Percentiles rank a stretch among this genome's conserved stretches.
These are phyloP conservation scores for Bombardia bombarda DNA, from an alignment of 495 filamentous ascomycete species.

Conservation along the genomic window DNA sequence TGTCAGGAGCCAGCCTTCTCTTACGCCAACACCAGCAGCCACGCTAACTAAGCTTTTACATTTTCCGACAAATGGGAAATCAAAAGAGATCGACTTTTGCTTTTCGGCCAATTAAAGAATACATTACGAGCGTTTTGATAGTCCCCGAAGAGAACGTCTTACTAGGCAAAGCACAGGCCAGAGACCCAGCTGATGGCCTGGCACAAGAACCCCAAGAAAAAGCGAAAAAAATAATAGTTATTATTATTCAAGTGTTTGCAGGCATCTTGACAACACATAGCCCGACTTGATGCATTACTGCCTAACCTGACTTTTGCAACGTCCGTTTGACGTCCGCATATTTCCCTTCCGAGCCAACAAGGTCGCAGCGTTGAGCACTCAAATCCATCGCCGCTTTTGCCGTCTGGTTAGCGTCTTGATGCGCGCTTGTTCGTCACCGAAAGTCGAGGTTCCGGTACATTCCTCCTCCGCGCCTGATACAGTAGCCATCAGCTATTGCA, in stretches of 20 bases:
- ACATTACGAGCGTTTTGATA: no score
- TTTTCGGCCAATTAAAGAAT: conserved; percentile 10
- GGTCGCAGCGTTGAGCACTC: conserved; percentile 7
- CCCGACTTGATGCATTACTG: conserved; percentile 44
- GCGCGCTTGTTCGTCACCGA: conserved; percentile 26
- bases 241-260: conserved; percentile 26
- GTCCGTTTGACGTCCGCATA: conserved; percentile 25
- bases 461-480: conserved; percentile 6
- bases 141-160: neutral
- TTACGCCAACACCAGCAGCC: neutral
- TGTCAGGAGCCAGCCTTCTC: conserved; percentile 1
- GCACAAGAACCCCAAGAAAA: neutral
- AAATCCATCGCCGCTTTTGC: conserved; percentile 37
- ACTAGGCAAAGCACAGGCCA: conserved; percentile 9
- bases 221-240: conserved; percentile 5
- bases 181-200: conserved; percentile 2
- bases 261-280: conserved; percentile 33
- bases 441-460: conserved; percentile 13
- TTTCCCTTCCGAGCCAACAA: conserved; percentile 24
- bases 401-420: conserved; percentile 30
- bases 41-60: neutral
- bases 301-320: conserved; percentile 39
- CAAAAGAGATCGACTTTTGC: neutral
- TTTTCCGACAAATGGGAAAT: conserved; percentile 9
- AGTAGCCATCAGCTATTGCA: conserved; percentile 7